These are phyloP conservation scores for Proliferodiscus dingleyae DNA, from an alignment of 2,329 filamentous ascomycete species.

Conservation along the genomic window DNA sequence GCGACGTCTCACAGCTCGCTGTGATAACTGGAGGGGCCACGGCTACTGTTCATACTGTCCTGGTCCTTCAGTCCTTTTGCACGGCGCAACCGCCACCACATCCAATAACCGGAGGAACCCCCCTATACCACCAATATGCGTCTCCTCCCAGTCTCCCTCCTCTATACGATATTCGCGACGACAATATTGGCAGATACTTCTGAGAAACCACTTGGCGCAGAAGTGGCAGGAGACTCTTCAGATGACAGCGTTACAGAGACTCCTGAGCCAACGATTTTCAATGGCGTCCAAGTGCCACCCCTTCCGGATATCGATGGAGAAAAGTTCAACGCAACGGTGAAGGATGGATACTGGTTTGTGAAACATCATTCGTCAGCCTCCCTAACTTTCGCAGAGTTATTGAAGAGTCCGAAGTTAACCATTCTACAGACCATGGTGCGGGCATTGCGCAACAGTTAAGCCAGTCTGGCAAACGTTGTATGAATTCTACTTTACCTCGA, in stretches of 20 bases:
- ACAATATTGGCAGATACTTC: conserved; percentile 19
- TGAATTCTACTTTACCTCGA: conserved; percentile 83
- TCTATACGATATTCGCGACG: conserved; percentile 25
- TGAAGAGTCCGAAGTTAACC: conserved; percentile 1
- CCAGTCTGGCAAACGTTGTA: conserved; percentile 89
- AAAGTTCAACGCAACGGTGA: conserved; percentile 34
- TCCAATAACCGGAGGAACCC: conserved; percentile 23
- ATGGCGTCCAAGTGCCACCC: conserved; percentile 46
- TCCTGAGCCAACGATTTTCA: conserved; percentile 40
- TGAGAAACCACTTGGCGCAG: conserved; percentile 12
- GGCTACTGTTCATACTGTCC: conserved; percentile 1
- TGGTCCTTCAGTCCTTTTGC: background rate
- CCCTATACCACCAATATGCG: conserved; percentile 24
- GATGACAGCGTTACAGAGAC: conserved; percentile 27
- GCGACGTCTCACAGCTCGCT: no score
- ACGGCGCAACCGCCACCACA: conserved; percentile 22
- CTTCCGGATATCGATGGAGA: conserved; percentile 43
- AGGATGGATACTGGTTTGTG: conserved; percentile 33
- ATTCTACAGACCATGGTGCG: conserved; percentile 27
- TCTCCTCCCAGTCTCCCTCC: conserved; percentile 24
- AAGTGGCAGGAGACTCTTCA: conserved; percentile 16
- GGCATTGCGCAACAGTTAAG: conserved; percentile 49
- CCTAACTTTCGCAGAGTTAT: background rate
- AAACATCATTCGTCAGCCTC: conserved; percentile 31
- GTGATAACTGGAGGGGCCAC: no score